Conservation (phyloP, 495 filamentous ascomycete genomes). For the Neurospora sp. region DNA sequence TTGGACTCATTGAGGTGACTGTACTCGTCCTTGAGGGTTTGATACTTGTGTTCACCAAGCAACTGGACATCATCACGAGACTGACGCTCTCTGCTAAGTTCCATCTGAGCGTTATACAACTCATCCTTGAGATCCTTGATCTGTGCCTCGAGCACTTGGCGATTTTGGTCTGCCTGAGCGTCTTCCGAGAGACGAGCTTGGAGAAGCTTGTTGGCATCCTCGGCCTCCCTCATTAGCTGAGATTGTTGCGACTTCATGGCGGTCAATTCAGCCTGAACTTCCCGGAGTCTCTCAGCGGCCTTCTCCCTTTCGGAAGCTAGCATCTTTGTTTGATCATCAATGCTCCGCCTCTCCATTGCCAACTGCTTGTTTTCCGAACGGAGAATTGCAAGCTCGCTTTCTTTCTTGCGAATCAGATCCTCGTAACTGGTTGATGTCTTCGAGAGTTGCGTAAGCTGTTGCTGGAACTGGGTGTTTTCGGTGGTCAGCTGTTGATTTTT, state of each 20-base stretch:
- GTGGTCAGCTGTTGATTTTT: constrained; percentile 65
- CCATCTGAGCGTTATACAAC: constrained; percentile 74
- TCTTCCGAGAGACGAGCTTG: constrained; percentile 86
- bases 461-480: constrained; percentile 75
- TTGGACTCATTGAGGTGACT: constrained; percentile 87
- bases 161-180: constrained; percentile 72
- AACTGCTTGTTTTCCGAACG: constrained; percentile 71
- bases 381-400: constrained; percentile 81
- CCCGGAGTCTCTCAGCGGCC: constrained; percentile 64
- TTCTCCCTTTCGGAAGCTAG: constrained; percentile 70
- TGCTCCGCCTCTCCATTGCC: constrained; percentile 61
- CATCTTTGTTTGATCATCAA: constrained; percentile 63
- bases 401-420: constrained; percentile 83
- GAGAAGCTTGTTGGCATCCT: constrained; percentile 76
- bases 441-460: constrained; percentile 79
- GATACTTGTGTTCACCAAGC: constrained; percentile 79
- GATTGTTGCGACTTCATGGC: constrained; percentile 74
- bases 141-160: constrained; percentile 79
- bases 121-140: constrained; percentile 78
- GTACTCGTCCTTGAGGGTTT: constrained; percentile 73
- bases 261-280: constrained; percentile 79
- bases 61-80: constrained; percentile 93
- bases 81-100: constrained; percentile 84
- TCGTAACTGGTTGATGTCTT: constrained; percentile 90
- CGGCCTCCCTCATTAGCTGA: constrained; percentile 77